Evolutionary conservation across 805 yeast species (phyloP).

Genomic region (Candida boidinii): DNA sequence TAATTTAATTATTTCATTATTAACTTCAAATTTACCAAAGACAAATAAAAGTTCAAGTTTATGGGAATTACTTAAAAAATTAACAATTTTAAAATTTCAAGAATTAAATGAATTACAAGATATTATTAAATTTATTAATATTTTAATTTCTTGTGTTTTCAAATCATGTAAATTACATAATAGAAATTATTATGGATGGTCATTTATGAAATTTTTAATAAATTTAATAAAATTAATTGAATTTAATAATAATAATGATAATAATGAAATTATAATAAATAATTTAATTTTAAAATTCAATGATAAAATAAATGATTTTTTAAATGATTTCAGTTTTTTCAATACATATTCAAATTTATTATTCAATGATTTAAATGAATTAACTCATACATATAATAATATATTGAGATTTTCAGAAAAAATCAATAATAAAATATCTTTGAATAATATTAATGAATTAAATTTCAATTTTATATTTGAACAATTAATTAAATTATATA

Average conservation of each 20-base stretch:
- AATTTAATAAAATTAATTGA: neutral
- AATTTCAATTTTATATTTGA: too few species aligned
- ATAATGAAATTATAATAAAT: neutral
- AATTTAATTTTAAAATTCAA: too few species aligned
- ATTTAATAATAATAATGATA: neutral
- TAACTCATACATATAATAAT: too few species aligned
- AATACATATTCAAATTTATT: too few species aligned
- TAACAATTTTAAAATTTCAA: neutral
- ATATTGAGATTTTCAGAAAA: too few species aligned
- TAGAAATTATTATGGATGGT: slow-evolving; percentile 40
- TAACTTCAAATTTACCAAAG: slow-evolving; percentile 17
- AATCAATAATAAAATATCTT: too few species aligned
- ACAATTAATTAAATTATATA: too few species aligned
- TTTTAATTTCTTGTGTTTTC: slow-evolving; percentile 14
- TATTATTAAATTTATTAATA: neutral
- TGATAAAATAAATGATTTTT: too few species aligned
- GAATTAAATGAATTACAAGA: neutral
- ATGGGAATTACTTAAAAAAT: slow-evolving; percentile 20
- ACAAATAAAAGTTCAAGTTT: slow-evolving; percentile 26
- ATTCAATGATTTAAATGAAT: too few species aligned
- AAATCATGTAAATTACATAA: slow-evolving; percentile 32
- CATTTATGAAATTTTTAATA: neutral
- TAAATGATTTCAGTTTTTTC: too few species aligned
- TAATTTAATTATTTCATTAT: slow-evolving; percentile 6
- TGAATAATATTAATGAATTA: too few species aligned